A percentile compares a stretch with the other conserved stretches of the same genome.
Evolutionary conservation across 768 basidiomycete genomes (phyloP).

Genomic region (Mycena rebaudengoi): DNA sequence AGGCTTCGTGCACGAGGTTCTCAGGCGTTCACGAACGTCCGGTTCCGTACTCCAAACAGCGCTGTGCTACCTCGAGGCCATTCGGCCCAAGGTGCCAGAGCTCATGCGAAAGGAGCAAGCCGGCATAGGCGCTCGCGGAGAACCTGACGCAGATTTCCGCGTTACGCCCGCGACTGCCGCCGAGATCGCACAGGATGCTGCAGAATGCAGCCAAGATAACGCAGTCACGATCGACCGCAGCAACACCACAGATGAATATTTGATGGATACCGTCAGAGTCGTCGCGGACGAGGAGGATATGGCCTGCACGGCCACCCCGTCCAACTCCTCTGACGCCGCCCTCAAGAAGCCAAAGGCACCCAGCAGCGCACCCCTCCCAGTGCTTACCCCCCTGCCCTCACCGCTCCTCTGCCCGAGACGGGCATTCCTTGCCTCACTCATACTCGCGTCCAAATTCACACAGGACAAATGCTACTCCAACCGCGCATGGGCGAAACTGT

Average conservation of each 20-base stretch:
- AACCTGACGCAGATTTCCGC: constrained; percentile 51
- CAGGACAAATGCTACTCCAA: constrained; percentile 96
- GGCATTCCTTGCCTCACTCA: constrained; percentile 87
- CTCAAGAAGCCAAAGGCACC: constrained; percentile 13
- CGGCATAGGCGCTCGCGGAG: constrained; percentile 50
- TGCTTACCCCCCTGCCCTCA: constrained; percentile 61
- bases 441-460: constrained; percentile 91
- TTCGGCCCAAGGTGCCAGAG: constrained; percentile 76
- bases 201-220: too few relatives aligned
- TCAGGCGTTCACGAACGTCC: constrained; percentile 86
- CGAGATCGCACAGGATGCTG: constrained; percentile 51
- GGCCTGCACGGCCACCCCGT: constrained; percentile 23
- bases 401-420: constrained; percentile 89
- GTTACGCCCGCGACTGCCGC: constrained; percentile 54
- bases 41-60: constrained; percentile 88
- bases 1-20: constrained; percentile 87
- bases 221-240: too few relatives aligned
- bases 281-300: constrained; percentile 41
- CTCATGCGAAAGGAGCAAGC: constrained; percentile 60
- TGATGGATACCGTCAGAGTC: constrained; percentile 56
- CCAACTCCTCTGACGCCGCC: constrained; percentile 2
- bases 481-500: constrained; percentile 92
- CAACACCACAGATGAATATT: constrained; percentile 34
- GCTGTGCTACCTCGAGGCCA: constrained; percentile 85
- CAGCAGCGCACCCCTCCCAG: constrained; percentile 21